Conservation (phyloP, 1,284 basidiomycete species). For the Ceratobasidium sp. region DNA sequence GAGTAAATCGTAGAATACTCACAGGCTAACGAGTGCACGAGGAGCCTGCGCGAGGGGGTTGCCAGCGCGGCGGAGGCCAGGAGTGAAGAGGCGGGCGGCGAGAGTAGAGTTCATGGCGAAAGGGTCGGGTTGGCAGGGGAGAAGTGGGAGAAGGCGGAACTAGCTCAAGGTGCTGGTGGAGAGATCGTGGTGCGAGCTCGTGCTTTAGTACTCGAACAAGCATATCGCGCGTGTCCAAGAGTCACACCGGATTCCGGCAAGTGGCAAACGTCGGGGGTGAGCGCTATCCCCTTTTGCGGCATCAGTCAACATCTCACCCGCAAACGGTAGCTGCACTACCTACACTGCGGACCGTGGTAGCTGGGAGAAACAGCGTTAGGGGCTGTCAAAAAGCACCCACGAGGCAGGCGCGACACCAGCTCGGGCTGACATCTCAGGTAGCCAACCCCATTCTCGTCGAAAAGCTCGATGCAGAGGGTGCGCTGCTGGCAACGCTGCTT, state of each 20-base stretch:
- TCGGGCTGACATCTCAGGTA: constrained; percentile 24
- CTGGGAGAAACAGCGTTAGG: neutral
- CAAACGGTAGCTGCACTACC: neutral
- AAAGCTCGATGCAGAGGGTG: no score
- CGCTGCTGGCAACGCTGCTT: neutral
- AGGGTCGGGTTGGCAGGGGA: neutral
- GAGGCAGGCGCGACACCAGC: constrained; percentile 22
- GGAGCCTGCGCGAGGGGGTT: neutral
- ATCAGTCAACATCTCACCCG: neutral
- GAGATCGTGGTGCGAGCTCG: neutral
- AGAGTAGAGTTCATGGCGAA: constrained; percentile 36
- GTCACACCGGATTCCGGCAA: neutral
- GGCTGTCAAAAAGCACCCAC: constrained; percentile 13
- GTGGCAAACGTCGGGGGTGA: constrained; percentile 24
- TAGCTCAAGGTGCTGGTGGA: constrained; percentile 14
- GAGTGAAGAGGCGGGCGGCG: constrained; percentile 34
- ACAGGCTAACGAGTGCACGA: constrained; percentile 24
- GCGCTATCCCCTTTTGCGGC: constrained; percentile 36
- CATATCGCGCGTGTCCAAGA: constrained; percentile 10
- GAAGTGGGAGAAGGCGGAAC: neutral
- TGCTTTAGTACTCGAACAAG: constrained; percentile 24
- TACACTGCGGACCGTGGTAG: constrained; percentile 8
- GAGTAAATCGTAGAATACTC: neutral
- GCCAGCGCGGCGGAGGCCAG: constrained; percentile 21
- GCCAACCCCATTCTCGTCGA: no score